Percentiles rank a stretch among this genome's conserved stretches.
Conservation (phyloP, 495 filamentous ascomycete genomes). For the Xylaria intraflava region DNA sequence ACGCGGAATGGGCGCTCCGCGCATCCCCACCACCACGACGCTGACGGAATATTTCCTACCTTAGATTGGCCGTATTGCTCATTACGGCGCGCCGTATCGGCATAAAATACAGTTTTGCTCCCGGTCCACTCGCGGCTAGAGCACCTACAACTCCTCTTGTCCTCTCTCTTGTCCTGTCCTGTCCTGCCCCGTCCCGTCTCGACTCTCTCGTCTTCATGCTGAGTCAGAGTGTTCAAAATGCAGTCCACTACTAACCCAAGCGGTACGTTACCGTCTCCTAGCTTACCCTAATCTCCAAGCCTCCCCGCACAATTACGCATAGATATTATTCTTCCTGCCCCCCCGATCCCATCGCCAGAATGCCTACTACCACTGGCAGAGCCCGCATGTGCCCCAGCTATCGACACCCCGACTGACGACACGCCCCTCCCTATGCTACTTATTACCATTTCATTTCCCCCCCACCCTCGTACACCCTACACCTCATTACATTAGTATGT, state of each 20-base stretch:
- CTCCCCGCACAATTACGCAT: constrained; percentile 12
- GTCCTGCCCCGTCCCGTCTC: not conserved
- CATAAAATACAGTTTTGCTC: not conserved
- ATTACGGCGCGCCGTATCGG: constrained; percentile 1
- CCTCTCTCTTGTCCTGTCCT: no score
- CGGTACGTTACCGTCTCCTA: constrained; percentile 8
- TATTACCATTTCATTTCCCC: constrained; percentile 21
- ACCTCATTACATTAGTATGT: constrained; percentile 25
- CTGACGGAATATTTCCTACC: constrained; percentile 3
- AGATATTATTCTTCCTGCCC: constrained; percentile 1
- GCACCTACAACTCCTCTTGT: not conserved
- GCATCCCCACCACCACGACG: not conserved
- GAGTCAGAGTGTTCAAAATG: constrained; percentile 10
- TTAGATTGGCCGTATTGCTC: constrained; percentile 1
- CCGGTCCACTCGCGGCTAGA: not conserved
- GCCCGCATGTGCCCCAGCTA: not conserved
- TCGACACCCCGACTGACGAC: constrained; percentile 1
- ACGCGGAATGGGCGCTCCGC: not conserved
- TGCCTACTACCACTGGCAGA: no score
- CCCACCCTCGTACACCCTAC: constrained; percentile 14
- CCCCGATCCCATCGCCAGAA: constrained; percentile 11
- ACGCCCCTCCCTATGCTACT: constrained; percentile 18
- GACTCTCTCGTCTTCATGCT: constrained; percentile 4
- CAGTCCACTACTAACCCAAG: constrained; percentile 1
- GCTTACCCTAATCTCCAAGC: constrained; percentile 1